phyloP scores from a whole-genome alignment of 2,329 filamentous ascomycete genomes.

The Orbilia blumenaviensis region DNA sequence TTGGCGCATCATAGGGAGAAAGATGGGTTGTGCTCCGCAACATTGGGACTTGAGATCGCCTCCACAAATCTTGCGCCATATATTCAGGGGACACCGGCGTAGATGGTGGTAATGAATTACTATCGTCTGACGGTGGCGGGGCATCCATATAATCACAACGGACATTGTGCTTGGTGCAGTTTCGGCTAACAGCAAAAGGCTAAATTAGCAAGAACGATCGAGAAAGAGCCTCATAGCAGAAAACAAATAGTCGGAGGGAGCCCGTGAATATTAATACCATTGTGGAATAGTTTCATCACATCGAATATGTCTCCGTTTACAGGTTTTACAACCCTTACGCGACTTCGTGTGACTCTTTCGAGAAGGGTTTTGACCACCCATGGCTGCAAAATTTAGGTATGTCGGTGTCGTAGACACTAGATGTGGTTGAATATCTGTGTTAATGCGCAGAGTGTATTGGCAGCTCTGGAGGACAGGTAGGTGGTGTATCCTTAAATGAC shows the following conservation, averaged over 20 bases:
- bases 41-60: slow-evolving; percentile 82
- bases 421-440: neutral
- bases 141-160: slow-evolving; percentile 97
- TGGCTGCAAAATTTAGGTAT: neutral
- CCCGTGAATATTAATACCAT: slow-evolving; percentile 76
- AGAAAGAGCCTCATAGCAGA: slow-evolving; percentile 46
- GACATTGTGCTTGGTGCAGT: slow-evolving; percentile 99
- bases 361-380: slow-evolving; percentile 52
- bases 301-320: slow-evolving; percentile 95
- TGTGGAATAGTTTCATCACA: slow-evolving; percentile 98
- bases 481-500: neutral
- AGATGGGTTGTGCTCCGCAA: slow-evolving; percentile 78
- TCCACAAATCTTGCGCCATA: slow-evolving; percentile 87
- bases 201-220: slow-evolving; percentile 28
- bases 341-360: slow-evolving; percentile 96
- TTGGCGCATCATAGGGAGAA: slow-evolving; percentile 82
- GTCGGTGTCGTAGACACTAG: neutral
- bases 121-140: slow-evolving; percentile 65
- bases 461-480: neutral
- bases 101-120: slow-evolving; percentile 59
- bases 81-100: slow-evolving; percentile 72
- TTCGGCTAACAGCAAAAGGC: slow-evolving; percentile 71
- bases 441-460: neutral
- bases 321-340: slow-evolving; percentile 96
- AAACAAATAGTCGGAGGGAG: slow-evolving; percentile 16